A percentile compares a stretch with the other conserved stretches of the same genome.
phyloP scores from a whole-genome alignment of 2,329 filamentous ascomycete genomes.

The Incumbomyces lentus region DNA sequence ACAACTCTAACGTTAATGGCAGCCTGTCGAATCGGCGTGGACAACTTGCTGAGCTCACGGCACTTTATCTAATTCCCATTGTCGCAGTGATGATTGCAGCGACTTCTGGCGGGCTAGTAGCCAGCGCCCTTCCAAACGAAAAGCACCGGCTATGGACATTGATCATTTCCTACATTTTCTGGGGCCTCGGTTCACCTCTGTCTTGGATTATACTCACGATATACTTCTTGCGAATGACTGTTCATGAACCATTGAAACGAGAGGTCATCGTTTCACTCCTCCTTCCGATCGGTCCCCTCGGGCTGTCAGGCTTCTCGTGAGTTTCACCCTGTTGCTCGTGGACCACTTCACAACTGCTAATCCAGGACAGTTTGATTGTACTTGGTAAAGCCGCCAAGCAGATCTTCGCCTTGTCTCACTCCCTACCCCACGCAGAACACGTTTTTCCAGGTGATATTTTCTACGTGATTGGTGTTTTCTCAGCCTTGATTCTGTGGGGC shows the following conservation, averaged over 20 bases:
- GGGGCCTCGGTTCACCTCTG: slow-evolving; percentile 49
- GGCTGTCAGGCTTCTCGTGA: slow-evolving; percentile 47
- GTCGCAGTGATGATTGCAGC: slow-evolving; percentile 58
- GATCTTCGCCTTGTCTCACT: slow-evolving; percentile 25
- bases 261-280: slow-evolving; percentile 61
- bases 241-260: slow-evolving; percentile 58
- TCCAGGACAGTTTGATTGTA: slow-evolving; percentile 39
- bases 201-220: slow-evolving; percentile 55
- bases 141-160: slow-evolving; percentile 47
- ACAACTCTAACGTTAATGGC: no score
- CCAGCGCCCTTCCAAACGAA: slow-evolving; percentile 41
- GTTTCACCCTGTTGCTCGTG: no score
- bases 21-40: no score
- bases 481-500: slow-evolving; percentile 30
- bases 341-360: no score
- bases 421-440: slow-evolving; percentile 13
- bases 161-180: slow-evolving; percentile 57
- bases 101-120: slow-evolving; percentile 51
- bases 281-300: slow-evolving; percentile 56
- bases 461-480: slow-evolving; percentile 28
- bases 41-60: slow-evolving; percentile 38
- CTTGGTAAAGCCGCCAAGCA: slow-evolving; percentile 37
- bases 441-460: slow-evolving; percentile 24
- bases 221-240: slow-evolving; percentile 58
- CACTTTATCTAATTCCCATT: slow-evolving; percentile 57